Conservation (phyloP, 129 eudicot genomes). For the Escallonia rubra region DNA sequence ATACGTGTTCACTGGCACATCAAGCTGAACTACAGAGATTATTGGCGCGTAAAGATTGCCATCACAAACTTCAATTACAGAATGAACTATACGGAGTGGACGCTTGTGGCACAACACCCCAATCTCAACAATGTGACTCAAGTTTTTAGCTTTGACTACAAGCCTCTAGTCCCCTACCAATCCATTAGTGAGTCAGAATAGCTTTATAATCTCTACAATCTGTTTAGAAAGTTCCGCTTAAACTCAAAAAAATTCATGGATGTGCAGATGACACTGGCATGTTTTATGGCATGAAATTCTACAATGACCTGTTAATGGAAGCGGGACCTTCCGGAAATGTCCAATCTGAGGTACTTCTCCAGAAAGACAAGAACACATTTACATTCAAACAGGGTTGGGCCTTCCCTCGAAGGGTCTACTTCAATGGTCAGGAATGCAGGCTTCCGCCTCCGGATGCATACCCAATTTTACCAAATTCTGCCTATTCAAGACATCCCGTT, state of each 20-base stretch:
- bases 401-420: constrained; percentile 76
- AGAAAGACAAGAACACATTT: constrained; percentile 61
- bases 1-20: constrained; percentile 88
- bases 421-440: constrained; percentile 84
- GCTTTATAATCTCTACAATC: not conserved
- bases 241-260: not conserved
- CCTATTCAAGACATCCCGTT: constrained; percentile 7
- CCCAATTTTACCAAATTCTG: constrained; percentile 63
- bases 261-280: constrained; percentile 83
- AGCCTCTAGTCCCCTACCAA: constrained; percentile 73
- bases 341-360: constrained; percentile 70
- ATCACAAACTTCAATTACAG: constrained; percentile 73
- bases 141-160: constrained; percentile 86
- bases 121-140: constrained; percentile 83
- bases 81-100: constrained; percentile 76
- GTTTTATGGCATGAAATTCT: constrained; percentile 89
- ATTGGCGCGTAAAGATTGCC: constrained; percentile 80
- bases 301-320: constrained; percentile 84
- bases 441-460: constrained; percentile 93
- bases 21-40: constrained; percentile 69
- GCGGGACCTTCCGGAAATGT: constrained; percentile 81
- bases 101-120: constrained; percentile 85
- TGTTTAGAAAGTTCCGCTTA: not conserved
- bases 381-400: constrained; percentile 89
- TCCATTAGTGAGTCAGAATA: constrained; percentile 60